Percentiles rank a stretch among this genome's conserved stretches.
These are phyloP conservation scores for Naganishia randhawae DNA, from an alignment of 768 basidiomycete genomes.

Conservation along the genomic window DNA sequence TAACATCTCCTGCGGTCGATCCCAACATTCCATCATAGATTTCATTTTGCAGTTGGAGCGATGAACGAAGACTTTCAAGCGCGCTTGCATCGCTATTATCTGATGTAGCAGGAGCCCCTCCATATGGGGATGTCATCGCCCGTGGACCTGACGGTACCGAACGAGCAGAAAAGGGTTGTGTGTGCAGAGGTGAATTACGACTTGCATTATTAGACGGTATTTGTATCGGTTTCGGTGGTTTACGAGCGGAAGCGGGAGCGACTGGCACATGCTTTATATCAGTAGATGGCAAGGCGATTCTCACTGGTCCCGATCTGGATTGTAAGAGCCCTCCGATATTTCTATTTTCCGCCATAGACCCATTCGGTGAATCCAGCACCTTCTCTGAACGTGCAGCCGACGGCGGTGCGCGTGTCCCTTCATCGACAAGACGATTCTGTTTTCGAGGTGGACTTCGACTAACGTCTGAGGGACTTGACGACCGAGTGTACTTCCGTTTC, in stretches of 20 bases:
- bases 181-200: background rate
- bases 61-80: background rate
- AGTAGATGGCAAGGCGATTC: background rate
- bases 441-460: conserved; percentile 5
- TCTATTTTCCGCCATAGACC: background rate
- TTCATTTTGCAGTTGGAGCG: conserved; percentile 12
- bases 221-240: conserved; percentile 4
- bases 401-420: background rate
- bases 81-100: background rate
- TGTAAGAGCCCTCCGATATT: background rate
- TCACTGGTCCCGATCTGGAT: background rate
- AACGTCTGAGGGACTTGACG: background rate
- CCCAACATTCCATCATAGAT: conserved; percentile 14
- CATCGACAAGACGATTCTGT: background rate
- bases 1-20: background rate
- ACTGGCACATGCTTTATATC: background rate
- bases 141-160: background rate
- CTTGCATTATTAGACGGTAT: background rate
- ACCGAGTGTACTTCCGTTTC: conserved; percentile 1
- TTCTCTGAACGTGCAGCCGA: too few species aligned
- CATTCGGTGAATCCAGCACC: background rate
- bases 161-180: background rate
- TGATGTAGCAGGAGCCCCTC: background rate
- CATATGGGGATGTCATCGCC: background rate
- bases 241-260: background rate